phyloP scores from a whole-genome alignment of 148 eudicot species.

The Linanthus parryae region DNA sequence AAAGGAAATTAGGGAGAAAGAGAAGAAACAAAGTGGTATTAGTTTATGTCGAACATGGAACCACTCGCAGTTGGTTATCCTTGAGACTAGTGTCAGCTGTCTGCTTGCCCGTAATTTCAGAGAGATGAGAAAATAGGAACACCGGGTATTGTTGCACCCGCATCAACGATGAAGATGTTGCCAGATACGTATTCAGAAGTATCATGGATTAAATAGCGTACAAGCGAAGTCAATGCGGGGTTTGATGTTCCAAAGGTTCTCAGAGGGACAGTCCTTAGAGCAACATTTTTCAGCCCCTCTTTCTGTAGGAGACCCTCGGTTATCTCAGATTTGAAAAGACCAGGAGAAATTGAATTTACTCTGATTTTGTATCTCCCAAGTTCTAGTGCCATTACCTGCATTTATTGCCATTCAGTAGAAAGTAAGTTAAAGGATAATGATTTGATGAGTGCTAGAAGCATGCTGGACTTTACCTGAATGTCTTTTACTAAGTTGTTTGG shows the following conservation, averaged over 20 bases:
- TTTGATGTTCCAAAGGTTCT: conserved; percentile 35
- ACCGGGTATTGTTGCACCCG: conserved; percentile 55
- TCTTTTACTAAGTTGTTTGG: no score
- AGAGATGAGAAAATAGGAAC: conserved; percentile 70
- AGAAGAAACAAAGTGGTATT: no score
- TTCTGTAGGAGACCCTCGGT: conserved; percentile 48
- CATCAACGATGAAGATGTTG: conserved; percentile 54
- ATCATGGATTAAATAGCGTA: conserved; percentile 57
- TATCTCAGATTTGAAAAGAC: conserved; percentile 64
- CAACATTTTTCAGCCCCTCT: conserved; percentile 49
- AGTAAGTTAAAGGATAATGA: no score
- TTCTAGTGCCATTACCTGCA: conserved; percentile 54
- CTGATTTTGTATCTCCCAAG: conserved; percentile 46
- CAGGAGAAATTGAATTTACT: conserved; percentile 60
- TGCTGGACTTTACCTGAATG: no score
- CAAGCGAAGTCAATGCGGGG: conserved; percentile 61
- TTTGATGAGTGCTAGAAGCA: no score
- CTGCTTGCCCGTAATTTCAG: no score
- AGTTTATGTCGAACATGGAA: no score
- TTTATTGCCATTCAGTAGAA: no score
- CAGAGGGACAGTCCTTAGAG: conserved; percentile 35
- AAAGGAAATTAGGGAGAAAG: no score
- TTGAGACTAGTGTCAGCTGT: no score
- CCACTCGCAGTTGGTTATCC: no score
- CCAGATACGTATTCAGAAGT: conserved; percentile 58